Conservation (phyloP, 1,139 yeast species). For the Debaryomyces fabryi region DNA sequence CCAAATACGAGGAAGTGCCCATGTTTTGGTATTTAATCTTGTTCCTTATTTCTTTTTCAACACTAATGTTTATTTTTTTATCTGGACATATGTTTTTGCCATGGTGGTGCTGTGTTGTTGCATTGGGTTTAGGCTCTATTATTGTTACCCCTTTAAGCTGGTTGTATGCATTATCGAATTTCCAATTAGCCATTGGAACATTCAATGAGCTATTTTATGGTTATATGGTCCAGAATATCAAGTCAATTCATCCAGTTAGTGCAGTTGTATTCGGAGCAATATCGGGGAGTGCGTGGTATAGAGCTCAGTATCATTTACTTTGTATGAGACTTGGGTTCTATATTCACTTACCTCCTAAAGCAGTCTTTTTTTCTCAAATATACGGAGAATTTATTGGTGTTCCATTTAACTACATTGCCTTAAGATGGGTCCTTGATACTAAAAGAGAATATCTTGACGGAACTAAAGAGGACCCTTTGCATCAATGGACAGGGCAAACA, state of each 20-base stretch:
- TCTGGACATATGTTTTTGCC: constrained; percentile 50
- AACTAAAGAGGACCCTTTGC: constrained; percentile 41
- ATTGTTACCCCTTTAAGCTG: constrained; percentile 54
- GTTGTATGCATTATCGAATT: constrained; percentile 53
- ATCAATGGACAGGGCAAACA: constrained; percentile 56
- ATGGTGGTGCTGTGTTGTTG: constrained; percentile 52
- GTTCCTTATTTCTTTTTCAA: constrained; percentile 36
- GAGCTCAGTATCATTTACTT: constrained; percentile 53
- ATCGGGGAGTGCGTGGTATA: constrained; percentile 57
- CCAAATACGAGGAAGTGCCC: constrained; percentile 45
- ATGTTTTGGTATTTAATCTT: constrained; percentile 40
- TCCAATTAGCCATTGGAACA: constrained; percentile 54
- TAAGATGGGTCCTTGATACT: constrained; percentile 46
- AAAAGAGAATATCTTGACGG: constrained; percentile 46
- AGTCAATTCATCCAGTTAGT: constrained; percentile 48
- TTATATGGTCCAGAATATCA: constrained; percentile 37
- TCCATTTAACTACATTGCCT: constrained; percentile 50
- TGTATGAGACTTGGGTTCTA: constrained; percentile 53
- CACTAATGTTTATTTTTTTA: constrained; percentile 35
- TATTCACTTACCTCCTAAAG: constrained; percentile 49
- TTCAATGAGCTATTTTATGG: constrained; percentile 55
- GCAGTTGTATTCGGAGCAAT: constrained; percentile 53
- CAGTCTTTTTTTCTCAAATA: constrained; percentile 50
- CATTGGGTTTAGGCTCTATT: constrained; percentile 42
- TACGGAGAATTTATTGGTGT: constrained; percentile 55